phyloP scores from a whole-genome alignment of 768 basidiomycete genomes.

The Tricholoma bakamatsutake region DNA sequence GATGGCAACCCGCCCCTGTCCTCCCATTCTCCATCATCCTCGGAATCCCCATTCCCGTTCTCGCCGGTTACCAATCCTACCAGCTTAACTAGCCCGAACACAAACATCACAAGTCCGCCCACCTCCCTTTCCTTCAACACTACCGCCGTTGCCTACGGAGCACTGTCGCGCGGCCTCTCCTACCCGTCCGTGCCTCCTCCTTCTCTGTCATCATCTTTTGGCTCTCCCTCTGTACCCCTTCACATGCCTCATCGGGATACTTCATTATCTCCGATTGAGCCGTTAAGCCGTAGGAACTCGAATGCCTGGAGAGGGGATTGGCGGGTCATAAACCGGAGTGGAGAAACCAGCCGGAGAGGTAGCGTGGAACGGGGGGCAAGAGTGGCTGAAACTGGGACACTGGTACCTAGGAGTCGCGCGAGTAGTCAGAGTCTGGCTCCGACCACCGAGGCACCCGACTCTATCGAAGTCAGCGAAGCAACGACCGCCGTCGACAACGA shows the following conservation, averaged over 20 bases:
- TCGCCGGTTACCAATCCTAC: slow-evolving; percentile 52
- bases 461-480: slow-evolving; percentile 15
- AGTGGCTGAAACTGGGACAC: slow-evolving; percentile 62
- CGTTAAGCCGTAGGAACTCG: slow-evolving; percentile 49
- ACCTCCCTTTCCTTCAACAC: slow-evolving; percentile 51
- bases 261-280: slow-evolving; percentile 44
- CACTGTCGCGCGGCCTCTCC: slow-evolving; percentile 42
- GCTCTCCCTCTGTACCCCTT: slow-evolving; percentile 54
- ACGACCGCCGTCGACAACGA: slow-evolving; percentile 10
- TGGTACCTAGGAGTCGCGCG: slow-evolving; percentile 45
- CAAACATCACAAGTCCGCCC: slow-evolving; percentile 70
- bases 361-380: slow-evolving; percentile 62
- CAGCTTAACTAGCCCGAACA: slow-evolving; percentile 52
- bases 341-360: slow-evolving; percentile 42
- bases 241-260: slow-evolving; percentile 42
- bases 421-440: slow-evolving; percentile 37
- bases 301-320: slow-evolving; percentile 33
- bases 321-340: slow-evolving; percentile 30
- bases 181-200: slow-evolving; percentile 86
- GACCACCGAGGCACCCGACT: slow-evolving; percentile 26
- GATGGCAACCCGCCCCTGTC: slow-evolving; percentile 57
- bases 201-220: slow-evolving; percentile 72
- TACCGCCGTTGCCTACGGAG: slow-evolving; percentile 28
- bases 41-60: slow-evolving; percentile 63
- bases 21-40: slow-evolving; percentile 61